These are phyloP conservation scores for Corniculantispora saksenae DNA, from an alignment of 2,329 filamentous ascomycete species.

Conservation along the genomic window DNA sequence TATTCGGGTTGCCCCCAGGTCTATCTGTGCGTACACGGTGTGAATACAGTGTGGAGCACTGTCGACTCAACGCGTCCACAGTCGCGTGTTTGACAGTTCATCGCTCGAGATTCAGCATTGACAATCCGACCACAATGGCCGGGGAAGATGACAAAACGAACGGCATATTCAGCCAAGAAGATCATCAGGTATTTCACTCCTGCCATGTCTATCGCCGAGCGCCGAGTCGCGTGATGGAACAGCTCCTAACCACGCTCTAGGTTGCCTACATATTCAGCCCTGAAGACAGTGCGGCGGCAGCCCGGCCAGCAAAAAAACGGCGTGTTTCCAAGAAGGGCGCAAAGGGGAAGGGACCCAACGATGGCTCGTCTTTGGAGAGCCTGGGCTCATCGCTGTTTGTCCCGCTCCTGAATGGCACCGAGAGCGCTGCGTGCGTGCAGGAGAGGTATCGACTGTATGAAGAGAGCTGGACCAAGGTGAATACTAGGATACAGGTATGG, in stretches of 20 bases:
- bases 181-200: conserved; percentile 42
- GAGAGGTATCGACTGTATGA: conserved; percentile 63
- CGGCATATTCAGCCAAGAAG: conserved; percentile 39
- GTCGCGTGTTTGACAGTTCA: conserved; percentile 1
- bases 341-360: conserved; percentile 29
- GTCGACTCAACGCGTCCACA: conserved; percentile 13
- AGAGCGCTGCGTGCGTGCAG: conserved; percentile 48
- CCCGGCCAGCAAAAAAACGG: conserved; percentile 57
- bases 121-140: conserved; percentile 6
- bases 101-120: neutral
- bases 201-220: too few species aligned
- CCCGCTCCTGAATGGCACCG: conserved; percentile 55
- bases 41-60: conserved; percentile 12
- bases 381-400: conserved; percentile 42
- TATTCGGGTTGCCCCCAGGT: too few species aligned
- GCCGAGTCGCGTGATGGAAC: neutral
- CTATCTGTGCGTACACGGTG: conserved; percentile 4
- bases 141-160: conserved; percentile 23
- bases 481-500: conserved; percentile 58
- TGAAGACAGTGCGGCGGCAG: conserved; percentile 37
- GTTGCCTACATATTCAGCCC: conserved; percentile 64
- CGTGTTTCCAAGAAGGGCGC: conserved; percentile 50
- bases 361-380: neutral
- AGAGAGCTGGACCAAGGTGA: conserved; percentile 64
- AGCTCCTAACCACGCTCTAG: conserved; percentile 39